Evolutionary conservation across 2,329 filamentous ascomycete species (phyloP).

Genomic region (Sordariomycetes sp.): DNA sequence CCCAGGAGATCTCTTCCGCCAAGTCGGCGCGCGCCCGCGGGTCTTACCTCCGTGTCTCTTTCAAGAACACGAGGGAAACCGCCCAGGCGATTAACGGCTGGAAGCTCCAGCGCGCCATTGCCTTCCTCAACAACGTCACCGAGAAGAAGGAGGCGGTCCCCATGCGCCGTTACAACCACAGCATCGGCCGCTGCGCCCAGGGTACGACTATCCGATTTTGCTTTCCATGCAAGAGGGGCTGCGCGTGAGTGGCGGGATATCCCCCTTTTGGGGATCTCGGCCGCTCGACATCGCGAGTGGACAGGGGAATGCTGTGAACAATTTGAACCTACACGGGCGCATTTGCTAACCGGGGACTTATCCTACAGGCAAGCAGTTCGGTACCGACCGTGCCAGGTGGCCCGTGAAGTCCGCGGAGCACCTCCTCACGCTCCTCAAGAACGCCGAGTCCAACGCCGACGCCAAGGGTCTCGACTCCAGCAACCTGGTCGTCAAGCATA

Average conservation of each 20-base stretch:
- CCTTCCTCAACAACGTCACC: conserved; percentile 97
- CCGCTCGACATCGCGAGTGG: background rate
- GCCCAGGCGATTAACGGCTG: conserved; percentile 99
- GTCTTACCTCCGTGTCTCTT: conserved; percentile 96
- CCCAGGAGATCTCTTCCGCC: conserved; percentile 69
- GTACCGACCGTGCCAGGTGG: conserved; percentile 97
- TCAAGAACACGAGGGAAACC: conserved; percentile 99
- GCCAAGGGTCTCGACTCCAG: conserved; percentile 94
- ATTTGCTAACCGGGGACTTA: conserved; percentile 1
- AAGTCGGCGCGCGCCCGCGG: conserved; percentile 98
- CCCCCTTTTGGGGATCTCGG: background rate
- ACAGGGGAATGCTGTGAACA: background rate
- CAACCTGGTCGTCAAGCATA: conserved; percentile 99
- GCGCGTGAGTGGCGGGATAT: background rate
- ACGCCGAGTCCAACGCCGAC: conserved; percentile 93
- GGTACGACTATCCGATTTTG: conserved; percentile 50
- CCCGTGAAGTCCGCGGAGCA: conserved; percentile 98
- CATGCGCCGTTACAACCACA: conserved; percentile 94
- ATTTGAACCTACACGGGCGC: background rate
- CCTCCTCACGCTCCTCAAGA: conserved; percentile 92
- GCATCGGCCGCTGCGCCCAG: conserved; percentile 92
- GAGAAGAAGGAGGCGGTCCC: conserved; percentile 95
- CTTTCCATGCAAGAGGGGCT: background rate
- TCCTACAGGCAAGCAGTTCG: conserved; percentile 83
- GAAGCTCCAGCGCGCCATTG: conserved; percentile 89